Percentiles rank a stretch among this genome's conserved stretches.
phyloP scores from a whole-genome alignment of 2,329 filamentous ascomycete genomes.

The Diaporthe sp. region DNA sequence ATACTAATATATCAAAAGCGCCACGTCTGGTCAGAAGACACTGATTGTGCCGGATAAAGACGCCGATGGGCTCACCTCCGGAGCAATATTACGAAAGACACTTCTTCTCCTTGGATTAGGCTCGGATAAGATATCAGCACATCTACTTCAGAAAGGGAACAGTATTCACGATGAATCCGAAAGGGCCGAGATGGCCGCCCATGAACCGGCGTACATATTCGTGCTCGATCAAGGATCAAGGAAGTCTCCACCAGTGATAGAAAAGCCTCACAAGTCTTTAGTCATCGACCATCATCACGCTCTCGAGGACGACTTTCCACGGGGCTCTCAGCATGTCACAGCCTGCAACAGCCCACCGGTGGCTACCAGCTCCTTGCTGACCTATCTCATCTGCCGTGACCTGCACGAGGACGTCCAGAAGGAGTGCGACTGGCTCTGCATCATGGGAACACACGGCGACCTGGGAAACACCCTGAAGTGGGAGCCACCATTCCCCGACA shows the following conservation, averaged over 20 bases:
- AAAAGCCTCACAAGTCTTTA: slow-evolving; percentile 62
- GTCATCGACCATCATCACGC: slow-evolving; percentile 76
- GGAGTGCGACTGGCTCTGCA: slow-evolving; percentile 71
- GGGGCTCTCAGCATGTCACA: slow-evolving; percentile 66
- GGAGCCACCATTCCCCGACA: slow-evolving; percentile 75
- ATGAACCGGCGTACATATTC: slow-evolving; percentile 69
- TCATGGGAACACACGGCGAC: slow-evolving; percentile 76
- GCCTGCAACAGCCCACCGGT: slow-evolving; percentile 75
- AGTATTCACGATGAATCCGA: slow-evolving; percentile 69
- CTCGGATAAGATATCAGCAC: slow-evolving; percentile 64
- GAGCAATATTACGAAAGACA: slow-evolving; percentile 72
- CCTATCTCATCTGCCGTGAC: slow-evolving; percentile 71
- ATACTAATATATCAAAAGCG: slow-evolving; percentile 53
- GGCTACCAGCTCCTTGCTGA: slow-evolving; percentile 73
- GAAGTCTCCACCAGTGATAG: slow-evolving; percentile 65
- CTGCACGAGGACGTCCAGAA: slow-evolving; percentile 64
- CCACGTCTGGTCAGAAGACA: slow-evolving; percentile 60
- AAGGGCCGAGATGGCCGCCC: slow-evolving; percentile 61
- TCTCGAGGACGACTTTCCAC: slow-evolving; percentile 67
- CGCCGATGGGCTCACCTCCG: slow-evolving; percentile 75
- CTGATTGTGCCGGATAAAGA: slow-evolving; percentile 78
- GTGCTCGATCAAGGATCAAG: slow-evolving; percentile 76
- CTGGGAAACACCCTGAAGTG: slow-evolving; percentile 75
- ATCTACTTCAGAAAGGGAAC: slow-evolving; percentile 70
- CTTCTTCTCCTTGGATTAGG: slow-evolving; percentile 70